Base-by-base conservation (phyloP, 1,284 basidiomycete genomes). In the Takashimella koratensis region DNA sequence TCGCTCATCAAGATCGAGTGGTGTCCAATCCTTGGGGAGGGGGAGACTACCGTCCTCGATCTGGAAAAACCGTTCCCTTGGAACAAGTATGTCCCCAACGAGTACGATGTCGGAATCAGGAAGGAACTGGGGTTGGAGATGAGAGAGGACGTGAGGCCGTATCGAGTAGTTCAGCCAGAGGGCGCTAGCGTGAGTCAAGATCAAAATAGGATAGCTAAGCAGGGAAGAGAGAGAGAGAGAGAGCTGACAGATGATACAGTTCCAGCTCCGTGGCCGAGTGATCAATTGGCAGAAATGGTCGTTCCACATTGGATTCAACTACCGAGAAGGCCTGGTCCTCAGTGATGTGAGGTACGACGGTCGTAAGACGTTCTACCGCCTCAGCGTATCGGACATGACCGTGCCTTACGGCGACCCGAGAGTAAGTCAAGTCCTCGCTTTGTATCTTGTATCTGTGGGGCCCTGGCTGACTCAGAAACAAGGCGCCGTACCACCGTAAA, bases 121-220 rank as follows among this genome's bases (percentile, higher is more conserved):
- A 51, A 22, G 22, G 66, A 27, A 45, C 76, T 80, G 51, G 78
- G 79, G 6, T 85, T 81, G 72, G 82, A 83, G 61, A 52, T 59
- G 21, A 80, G 91, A 16, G 79, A 82, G 22, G 88, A 87, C 62
- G 49, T 94, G 58, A 94, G 91, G 74, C 91, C 93, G 3, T 77
- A 95, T 46, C 86, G 90, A 63, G 79, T 96, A 63, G 71, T 87
- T 1, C 94, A 97, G 74, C 91, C 91, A 1, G 87, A 95, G 59
- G 93, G 93, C 43, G 90, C 94, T 8, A 89, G 87, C 63, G 49
- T 51, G 49, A 51, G 48, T 50, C n/a, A 16, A 26, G 11, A 39
- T 27, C n/a, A n/a, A n/a, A n/a, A n/a, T n/a, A n/a, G n/a, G n/a
- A n/a, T n/a, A n/a, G n/a, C n/a, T n/a, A n/a, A n/a, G n/a, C n/a